Evolutionary conservation across 805 yeast genomes (phyloP).

Genomic region (Teunomyces atbi): DNA sequence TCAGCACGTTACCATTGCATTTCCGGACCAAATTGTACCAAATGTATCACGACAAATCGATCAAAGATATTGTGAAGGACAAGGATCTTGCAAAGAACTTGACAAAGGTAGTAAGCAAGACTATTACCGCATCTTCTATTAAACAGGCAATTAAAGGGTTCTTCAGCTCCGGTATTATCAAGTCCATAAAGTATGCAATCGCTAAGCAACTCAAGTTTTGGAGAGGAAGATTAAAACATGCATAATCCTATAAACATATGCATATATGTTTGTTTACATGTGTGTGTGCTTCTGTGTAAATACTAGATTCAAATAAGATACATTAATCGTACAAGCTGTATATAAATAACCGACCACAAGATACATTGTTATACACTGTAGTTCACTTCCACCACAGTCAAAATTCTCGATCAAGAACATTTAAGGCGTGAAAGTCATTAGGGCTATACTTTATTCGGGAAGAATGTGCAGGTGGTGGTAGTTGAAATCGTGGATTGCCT

Average conservation of each 20-base stretch:
- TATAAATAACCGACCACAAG: neutral
- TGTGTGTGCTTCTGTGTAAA: neutral
- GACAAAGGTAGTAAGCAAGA: slow-evolving; percentile 30
- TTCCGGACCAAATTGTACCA: slow-evolving; percentile 21
- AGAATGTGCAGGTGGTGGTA: slow-evolving; percentile 6
- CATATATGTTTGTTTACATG: too few species aligned
- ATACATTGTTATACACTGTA: neutral
- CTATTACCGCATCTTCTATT: slow-evolving; percentile 65
- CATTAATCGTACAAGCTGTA: neutral
- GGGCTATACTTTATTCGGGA: slow-evolving; percentile 8
- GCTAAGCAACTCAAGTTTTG: slow-evolving; percentile 53
- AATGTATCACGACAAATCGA: slow-evolving; percentile 37
- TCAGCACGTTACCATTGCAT: slow-evolving; percentile 23
- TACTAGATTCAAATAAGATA: neutral
- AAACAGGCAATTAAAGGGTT: slow-evolving; percentile 81
- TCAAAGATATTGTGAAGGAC: slow-evolving; percentile 44
- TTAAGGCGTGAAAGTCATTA: slow-evolving; percentile 16
- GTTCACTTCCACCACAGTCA: neutral
- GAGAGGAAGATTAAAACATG: slow-evolving; percentile 9
- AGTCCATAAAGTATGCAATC: slow-evolving; percentile 69
- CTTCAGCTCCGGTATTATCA: slow-evolving; percentile 78
- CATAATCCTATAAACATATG: neutral
- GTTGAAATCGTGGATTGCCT: neutral
- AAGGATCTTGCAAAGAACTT: slow-evolving; percentile 32
- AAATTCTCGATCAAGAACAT: slow-evolving; percentile 20